Conservation (phyloP, 495 filamentous ascomycete species). For the Tuber indicum region DNA sequence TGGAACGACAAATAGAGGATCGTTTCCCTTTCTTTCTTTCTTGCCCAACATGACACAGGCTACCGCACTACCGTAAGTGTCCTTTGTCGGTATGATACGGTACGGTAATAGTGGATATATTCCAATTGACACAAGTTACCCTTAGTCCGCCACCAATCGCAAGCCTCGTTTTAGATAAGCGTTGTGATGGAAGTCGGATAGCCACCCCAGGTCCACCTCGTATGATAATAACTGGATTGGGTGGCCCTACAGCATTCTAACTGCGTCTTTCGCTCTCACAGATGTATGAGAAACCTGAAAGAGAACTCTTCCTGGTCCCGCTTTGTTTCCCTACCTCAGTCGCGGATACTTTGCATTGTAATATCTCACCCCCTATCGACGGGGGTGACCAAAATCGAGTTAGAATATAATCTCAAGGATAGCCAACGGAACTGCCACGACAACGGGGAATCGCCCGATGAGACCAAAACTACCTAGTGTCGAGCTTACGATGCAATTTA, state of each 20-base stretch:
- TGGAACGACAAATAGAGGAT: background rate
- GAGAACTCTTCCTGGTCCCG: background rate
- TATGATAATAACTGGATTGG: too few relatives aligned
- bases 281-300: background rate
- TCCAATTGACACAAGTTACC: background rate
- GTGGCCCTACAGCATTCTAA: background rate
- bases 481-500: background rate
- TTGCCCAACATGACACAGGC: background rate
- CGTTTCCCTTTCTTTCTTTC: background rate
- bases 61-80: background rate
- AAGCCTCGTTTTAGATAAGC: background rate
- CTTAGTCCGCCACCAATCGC: background rate
- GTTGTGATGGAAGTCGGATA: too few relatives aligned
- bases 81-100: background rate
- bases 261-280: background rate
- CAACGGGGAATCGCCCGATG: background rate
- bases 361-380: background rate
- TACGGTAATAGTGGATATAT: background rate
- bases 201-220: too few relatives aligned
- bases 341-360: background rate
- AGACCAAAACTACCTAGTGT: background rate
- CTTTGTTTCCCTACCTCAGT: background rate
- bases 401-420: background rate
- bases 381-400: too few relatives aligned
- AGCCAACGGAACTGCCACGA: background rate